Conservation (phyloP, 108 stramenopile species). For the Skeletonema menzelii region DNA sequence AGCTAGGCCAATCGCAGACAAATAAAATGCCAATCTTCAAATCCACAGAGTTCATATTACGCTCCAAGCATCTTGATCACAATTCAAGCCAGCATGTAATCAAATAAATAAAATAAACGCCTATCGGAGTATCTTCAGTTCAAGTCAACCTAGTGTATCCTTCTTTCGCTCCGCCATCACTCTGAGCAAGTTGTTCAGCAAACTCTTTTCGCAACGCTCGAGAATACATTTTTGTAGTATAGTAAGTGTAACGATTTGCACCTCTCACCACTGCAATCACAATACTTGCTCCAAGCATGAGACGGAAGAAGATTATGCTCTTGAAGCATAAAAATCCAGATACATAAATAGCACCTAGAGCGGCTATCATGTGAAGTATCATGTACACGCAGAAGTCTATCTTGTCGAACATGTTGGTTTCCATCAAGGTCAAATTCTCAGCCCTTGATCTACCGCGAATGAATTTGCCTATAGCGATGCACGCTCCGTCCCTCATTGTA, state of each 20-base stretch:
- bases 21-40: no score
- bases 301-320: slow-evolving; percentile 27
- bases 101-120: no score
- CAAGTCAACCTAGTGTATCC: slow-evolving; percentile 1
- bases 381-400: slow-evolving; percentile 62
- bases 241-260: slow-evolving; percentile 58
- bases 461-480: slow-evolving; percentile 42
- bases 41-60: no score
- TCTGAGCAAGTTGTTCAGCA: slow-evolving; percentile 1
- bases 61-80: no score
- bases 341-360: slow-evolving; percentile 29
- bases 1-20: neutral
- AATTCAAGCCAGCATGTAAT: no score
- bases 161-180: neutral
- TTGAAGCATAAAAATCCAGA: slow-evolving; percentile 49
- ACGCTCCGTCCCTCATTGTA: slow-evolving; percentile 41
- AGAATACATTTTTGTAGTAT: slow-evolving; percentile 53
- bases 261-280: slow-evolving; percentile 42
- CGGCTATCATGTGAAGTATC: slow-evolving; percentile 43
- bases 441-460: slow-evolving; percentile 49
- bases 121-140: no score
- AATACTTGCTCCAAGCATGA: slow-evolving; percentile 13
- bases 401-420: slow-evolving; percentile 52
- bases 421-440: slow-evolving; percentile 49
- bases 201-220: slow-evolving; percentile 41